Conservation (phyloP, 345 rosid genomes). For the Eucalyptus erythrocorys region DNA sequence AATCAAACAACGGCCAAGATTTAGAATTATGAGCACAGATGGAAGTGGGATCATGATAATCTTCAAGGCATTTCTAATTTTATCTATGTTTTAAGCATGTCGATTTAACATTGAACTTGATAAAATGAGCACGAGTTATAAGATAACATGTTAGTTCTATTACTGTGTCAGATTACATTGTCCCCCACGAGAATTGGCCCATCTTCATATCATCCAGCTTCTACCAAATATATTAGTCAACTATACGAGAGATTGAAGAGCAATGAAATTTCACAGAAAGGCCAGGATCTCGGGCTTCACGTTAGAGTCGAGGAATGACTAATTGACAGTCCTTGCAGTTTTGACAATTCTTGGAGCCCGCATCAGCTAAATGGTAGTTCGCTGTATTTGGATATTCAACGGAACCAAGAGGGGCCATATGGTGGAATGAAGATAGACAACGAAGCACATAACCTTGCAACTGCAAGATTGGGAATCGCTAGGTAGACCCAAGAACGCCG, state of each 20-base stretch:
- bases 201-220: not conserved
- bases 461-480: not conserved
- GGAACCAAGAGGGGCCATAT: not conserved
- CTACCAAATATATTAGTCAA: not conserved
- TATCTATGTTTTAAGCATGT: not conserved
- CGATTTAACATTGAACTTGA: not conserved
- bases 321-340: not conserved
- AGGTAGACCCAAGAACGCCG: not conserved
- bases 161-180: not conserved
- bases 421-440: not conserved
- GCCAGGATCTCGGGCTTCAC: not conserved
- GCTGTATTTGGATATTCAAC: not conserved
- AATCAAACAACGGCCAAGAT: not conserved
- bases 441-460: not conserved
- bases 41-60: not conserved
- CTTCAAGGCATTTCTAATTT: not conserved
- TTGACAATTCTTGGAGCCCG: not conserved
- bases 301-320: not conserved
- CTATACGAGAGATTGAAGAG: not conserved
- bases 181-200: not conserved
- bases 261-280: not conserved
- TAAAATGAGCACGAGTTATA: not conserved
- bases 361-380: not conserved
- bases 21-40: accelerated
- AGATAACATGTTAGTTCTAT: not conserved